Conservation (phyloP, 1,284 basidiomycete species). For the Moesziomyces globuligerus region DNA sequence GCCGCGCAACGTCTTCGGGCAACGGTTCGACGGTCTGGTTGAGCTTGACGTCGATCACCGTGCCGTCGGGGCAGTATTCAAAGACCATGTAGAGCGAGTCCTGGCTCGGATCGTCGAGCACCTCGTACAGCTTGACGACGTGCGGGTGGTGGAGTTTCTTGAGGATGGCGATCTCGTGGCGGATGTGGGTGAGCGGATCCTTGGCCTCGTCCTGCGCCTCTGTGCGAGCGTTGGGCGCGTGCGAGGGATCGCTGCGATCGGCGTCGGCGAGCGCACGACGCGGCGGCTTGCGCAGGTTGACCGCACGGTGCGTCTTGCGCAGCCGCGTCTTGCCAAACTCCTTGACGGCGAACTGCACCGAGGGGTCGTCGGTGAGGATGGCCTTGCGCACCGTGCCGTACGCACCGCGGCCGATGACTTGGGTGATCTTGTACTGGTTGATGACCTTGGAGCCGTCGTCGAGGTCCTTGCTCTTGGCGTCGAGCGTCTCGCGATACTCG, state of each 20-base stretch:
- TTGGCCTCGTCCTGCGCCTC: constrained; percentile 24
- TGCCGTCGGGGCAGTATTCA: constrained; percentile 69
- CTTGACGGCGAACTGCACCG: constrained; percentile 55
- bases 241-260: constrained; percentile 14
- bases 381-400: constrained; percentile 62
- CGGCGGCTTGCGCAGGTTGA: constrained; percentile 28
- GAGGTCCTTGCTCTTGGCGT: constrained; percentile 59
- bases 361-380: constrained; percentile 42
- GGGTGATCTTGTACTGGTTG: constrained; percentile 64
- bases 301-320: constrained; percentile 47
- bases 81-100: constrained; percentile 71
- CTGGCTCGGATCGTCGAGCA: constrained; percentile 71
- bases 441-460: constrained; percentile 63
- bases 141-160: constrained; percentile 67
- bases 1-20: constrained; percentile 66
- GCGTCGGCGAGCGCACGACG: neutral
- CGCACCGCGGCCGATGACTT: constrained; percentile 60
- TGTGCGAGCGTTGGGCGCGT: neutral
- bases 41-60: constrained; percentile 69
- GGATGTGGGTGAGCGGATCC: constrained; percentile 61
- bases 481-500: constrained; percentile 58
- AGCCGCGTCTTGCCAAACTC: constrained; percentile 65
- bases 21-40: constrained; percentile 58
- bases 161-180: constrained; percentile 62
- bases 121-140: constrained; percentile 72